These are phyloP conservation scores for Podospora sp. DNA, from an alignment of 495 filamentous ascomycete genomes.

Conservation along the genomic window DNA sequence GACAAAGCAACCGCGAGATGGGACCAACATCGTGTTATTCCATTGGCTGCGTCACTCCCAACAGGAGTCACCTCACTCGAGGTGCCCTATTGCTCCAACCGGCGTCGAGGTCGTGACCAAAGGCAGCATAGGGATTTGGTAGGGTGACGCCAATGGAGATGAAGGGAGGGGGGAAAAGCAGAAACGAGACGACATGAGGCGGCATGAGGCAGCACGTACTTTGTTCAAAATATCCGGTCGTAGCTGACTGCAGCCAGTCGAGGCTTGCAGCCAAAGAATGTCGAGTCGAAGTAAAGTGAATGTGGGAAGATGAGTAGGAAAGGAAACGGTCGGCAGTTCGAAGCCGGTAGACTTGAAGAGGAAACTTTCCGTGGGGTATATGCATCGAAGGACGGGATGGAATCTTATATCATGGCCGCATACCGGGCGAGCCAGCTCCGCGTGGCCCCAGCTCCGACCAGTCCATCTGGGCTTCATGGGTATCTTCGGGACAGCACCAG, in stretches of 20 bases:
- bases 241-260: slow-evolving; percentile 22
- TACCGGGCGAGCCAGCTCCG: slow-evolving; percentile 5
- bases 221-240: slow-evolving; percentile 5
- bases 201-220: slow-evolving; percentile 11
- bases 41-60: neutral
- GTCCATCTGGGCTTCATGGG: slow-evolving; percentile 15
- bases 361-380: slow-evolving; percentile 18
- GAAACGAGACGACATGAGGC: neutral
- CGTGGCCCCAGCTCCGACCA: slow-evolving; percentile 12
- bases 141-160: neutral
- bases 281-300: slow-evolving; percentile 25
- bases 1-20: neutral
- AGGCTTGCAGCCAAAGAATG: slow-evolving; percentile 11
- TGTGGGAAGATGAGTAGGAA: slow-evolving; percentile 17
- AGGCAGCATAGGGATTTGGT: neutral
- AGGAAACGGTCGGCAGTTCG: slow-evolving; percentile 1
- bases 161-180: slow-evolving; percentile 1
- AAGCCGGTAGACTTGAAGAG: slow-evolving; percentile 19
- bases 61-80: slow-evolving; percentile 4
- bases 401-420: slow-evolving; percentile 32
- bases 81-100: neutral
- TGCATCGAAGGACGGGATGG: slow-evolving; percentile 25
- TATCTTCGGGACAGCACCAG: slow-evolving; percentile 14
- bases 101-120: neutral
- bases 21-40: neutral